phyloP scores from a whole-genome alignment of 768 basidiomycete genomes.

The Leucocoprinus sp. region DNA sequence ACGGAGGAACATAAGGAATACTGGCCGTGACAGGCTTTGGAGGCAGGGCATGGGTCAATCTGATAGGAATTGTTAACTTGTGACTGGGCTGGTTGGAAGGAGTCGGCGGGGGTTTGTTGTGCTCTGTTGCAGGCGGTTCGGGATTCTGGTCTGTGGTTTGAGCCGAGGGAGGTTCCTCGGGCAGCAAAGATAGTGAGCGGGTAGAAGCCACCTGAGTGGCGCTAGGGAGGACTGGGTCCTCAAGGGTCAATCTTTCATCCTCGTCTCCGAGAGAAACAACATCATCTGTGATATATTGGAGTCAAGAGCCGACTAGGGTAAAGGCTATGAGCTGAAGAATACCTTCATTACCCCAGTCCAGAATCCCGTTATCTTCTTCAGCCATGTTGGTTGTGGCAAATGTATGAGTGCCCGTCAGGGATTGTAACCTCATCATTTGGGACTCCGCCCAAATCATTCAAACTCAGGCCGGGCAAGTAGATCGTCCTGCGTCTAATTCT shows the following conservation, averaged over 20 bases:
- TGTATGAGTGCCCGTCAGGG: too few relatives aligned
- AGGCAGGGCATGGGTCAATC: constrained; percentile 59
- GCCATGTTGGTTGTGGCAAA: constrained; percentile 35
- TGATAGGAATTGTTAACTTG: constrained; percentile 22
- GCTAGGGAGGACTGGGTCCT: background rate
- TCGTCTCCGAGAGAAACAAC: constrained; percentile 71
- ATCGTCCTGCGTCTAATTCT: background rate
- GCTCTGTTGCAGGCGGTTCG: constrained; percentile 2
- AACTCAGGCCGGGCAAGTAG: constrained; percentile 15
- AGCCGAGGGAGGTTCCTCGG: background rate
- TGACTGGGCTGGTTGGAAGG: constrained; percentile 19
- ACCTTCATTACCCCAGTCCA: constrained; percentile 60
- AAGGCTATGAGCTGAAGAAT: constrained; percentile 25
- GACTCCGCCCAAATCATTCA: constrained; percentile 19
- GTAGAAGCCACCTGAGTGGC: background rate
- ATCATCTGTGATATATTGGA: constrained; percentile 38
- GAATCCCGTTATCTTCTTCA: constrained; percentile 57
- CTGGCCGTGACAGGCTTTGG: constrained; percentile 51
- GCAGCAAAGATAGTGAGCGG: background rate
- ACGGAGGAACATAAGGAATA: constrained; percentile 45
- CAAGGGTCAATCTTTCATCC: constrained; percentile 44
- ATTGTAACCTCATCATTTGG: too few relatives aligned
- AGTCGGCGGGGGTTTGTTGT: constrained; percentile 14
- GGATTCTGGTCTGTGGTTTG: background rate
- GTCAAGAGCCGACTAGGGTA: constrained; percentile 27